These are phyloP conservation scores for Erysiphe pisi DNA, from an alignment of 2,329 filamentous ascomycete genomes.

Conservation along the genomic window DNA sequence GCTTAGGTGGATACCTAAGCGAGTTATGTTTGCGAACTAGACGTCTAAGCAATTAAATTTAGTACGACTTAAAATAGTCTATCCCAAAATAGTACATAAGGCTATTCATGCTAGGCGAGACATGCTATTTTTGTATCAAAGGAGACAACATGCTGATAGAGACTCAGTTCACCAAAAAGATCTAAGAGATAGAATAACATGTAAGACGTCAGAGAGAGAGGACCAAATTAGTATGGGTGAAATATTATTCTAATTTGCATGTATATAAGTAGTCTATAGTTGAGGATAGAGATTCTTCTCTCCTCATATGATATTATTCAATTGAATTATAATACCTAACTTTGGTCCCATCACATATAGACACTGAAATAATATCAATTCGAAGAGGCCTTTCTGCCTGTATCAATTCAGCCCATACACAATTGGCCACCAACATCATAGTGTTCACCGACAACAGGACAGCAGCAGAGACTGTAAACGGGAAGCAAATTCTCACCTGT, in stretches of 20 bases:
- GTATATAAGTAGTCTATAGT: not conserved
- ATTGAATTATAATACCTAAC: not conserved
- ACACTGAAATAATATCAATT: no score
- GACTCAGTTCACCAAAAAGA: not conserved
- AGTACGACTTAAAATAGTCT: not conserved
- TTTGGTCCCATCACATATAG: not conserved
- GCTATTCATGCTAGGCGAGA: not conserved
- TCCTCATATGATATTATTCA: not conserved
- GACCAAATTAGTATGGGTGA: not conserved
- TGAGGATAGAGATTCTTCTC: not conserved
- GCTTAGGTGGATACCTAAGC: not conserved
- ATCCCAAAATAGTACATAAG: not conserved
- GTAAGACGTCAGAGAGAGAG: not conserved
- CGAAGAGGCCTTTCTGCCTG: no score
- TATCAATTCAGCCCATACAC: not conserved
- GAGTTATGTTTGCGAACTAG: not conserved
- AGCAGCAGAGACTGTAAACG: not conserved
- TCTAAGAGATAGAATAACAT: not conserved
- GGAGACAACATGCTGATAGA: not conserved
- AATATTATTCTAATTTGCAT: not conserved
- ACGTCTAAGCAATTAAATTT: not conserved
- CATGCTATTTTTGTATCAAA: not conserved
- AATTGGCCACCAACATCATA: not conserved
- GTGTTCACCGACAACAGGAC: not conserved
- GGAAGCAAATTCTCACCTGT: not conserved